Evolutionary conservation across 495 filamentous ascomycete species (phyloP).

Genomic region (Neurospora sp.): DNA sequence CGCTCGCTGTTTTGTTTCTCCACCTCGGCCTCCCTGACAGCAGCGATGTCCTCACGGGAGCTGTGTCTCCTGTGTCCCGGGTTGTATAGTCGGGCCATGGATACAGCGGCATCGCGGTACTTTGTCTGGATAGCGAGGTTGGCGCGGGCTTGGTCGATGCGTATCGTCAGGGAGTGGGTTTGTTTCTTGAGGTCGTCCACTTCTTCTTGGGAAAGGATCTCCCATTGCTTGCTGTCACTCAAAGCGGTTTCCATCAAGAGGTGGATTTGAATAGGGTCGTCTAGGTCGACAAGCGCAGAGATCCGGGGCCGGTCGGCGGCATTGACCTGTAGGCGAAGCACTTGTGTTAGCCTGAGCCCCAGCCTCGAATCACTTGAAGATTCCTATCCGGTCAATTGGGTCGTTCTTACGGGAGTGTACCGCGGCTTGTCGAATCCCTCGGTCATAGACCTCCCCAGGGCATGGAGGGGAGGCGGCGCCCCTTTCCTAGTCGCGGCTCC

Average conservation of each 20-base stretch:
- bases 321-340: not conserved
- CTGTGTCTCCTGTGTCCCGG: conserved; percentile 36
- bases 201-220: conserved; percentile 81
- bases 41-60: conserved; percentile 18
- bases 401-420: conserved; percentile 38
- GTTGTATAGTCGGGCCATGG: conserved; percentile 67
- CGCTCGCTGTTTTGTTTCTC: conserved; percentile 63
- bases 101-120: conserved; percentile 83
- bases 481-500: conserved; percentile 10
- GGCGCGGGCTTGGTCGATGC: conserved; percentile 68
- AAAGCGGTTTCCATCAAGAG: conserved; percentile 89
- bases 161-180: conserved; percentile 51
- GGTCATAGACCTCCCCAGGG: not conserved
- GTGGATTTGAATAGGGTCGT: conserved; percentile 58
- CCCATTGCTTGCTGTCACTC: conserved; percentile 70
- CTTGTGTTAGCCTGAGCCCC: not conserved
- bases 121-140: conserved; percentile 89
- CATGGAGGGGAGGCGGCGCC: not conserved
- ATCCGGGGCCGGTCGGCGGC: conserved; percentile 25
- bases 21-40: conserved; percentile 53
- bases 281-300: conserved; percentile 36
- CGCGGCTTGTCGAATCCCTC: conserved; percentile 23
- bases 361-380: not conserved
- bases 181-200: conserved; percentile 88
- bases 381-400: not conserved